Conservation (phyloP, 441 rosid species). For the Adansonia grandidieri region DNA sequence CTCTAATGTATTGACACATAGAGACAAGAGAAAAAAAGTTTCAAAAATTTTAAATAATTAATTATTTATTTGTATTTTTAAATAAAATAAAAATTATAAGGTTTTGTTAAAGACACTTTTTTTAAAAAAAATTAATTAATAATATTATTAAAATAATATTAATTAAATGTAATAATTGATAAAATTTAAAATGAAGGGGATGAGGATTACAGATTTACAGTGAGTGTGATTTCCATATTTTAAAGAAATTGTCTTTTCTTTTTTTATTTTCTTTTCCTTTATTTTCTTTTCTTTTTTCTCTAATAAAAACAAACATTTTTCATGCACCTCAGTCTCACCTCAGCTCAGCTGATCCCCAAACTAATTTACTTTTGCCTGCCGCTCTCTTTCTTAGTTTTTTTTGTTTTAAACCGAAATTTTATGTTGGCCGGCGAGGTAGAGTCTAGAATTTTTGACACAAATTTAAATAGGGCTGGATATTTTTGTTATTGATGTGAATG, state of each 20-base stretch:
- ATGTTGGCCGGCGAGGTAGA: background rate
- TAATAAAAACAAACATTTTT: conserved; percentile 25
- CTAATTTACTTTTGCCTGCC: conserved; percentile 22
- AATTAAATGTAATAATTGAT: too few species aligned
- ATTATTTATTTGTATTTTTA: background rate
- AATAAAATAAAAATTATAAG: background rate
- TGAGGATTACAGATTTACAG: background rate
- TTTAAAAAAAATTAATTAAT: too few species aligned
- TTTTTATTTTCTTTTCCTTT: conserved; percentile 6
- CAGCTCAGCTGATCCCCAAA: background rate
- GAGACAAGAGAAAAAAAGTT: conserved; percentile 19
- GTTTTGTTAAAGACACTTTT: too few species aligned
- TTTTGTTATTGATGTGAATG: conserved; percentile 25
- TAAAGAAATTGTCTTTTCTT: conserved; percentile 21
- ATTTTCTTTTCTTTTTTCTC: background rate
- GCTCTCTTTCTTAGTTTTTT: background rate
- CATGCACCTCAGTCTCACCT: background rate
- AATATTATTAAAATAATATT: too few species aligned
- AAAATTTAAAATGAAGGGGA: too few species aligned
- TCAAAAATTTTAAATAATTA: background rate
- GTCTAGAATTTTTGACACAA: background rate
- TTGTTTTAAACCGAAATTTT: too few species aligned
- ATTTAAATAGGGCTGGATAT: conserved; percentile 20
- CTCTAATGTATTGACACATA: background rate
- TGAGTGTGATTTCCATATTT: conserved; percentile 28